Evolutionary conservation across 169 alveolate genomes (phyloP), one percentile per base, ranked within the genome.

Genomic region (Eimeria brunetti): DNA sequence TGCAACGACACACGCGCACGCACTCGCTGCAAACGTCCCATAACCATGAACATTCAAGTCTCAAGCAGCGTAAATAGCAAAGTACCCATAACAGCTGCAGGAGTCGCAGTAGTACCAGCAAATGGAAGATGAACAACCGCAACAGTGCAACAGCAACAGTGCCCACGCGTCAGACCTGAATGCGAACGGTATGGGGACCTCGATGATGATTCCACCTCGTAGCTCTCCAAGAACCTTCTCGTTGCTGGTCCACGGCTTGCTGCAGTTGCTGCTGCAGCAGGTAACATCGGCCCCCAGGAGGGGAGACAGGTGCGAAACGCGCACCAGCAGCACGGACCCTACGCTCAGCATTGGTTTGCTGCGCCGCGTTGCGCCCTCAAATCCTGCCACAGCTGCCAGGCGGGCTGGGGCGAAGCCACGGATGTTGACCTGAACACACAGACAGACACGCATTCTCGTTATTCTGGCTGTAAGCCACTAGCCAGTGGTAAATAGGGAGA

Each of bases 241-340:
- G 16, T n/a, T 56, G 85, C 90, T 75, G 56, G 89, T 76, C 95
- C 95, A 91, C 60, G 95, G 80, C 64, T 91, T 91, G 90, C 88
- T 91, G 91, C 95, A 91, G 95, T 60, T 91, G 91, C 84, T 67
- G 91, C 64, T 83, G 71, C 88, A 60, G 84, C 95, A 91, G 53
- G 91, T 91, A 7, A 91, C 83, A n/a, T 91, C 91, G 9, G 95
- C 95, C 30, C 91, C 95, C 41, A 78, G 75, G 85, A 58, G 69
- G 12, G 91, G 83, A 49, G 95, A 76, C 38, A 64, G 46, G 30
- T 67, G 83, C 36, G 73, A 46, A 4, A 91, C 75, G 58, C 95
- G 95, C 22, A 81, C n/a, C 73, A 91, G 95, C 81, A 91, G 51
- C 49, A 91, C 81, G 46, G 90, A 75, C 1, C 95, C 95, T 41